Evolutionary conservation across 306 rosid species (phyloP), one percentile per base, ranked within the genome.

Genomic region (Prunus mume): DNA sequence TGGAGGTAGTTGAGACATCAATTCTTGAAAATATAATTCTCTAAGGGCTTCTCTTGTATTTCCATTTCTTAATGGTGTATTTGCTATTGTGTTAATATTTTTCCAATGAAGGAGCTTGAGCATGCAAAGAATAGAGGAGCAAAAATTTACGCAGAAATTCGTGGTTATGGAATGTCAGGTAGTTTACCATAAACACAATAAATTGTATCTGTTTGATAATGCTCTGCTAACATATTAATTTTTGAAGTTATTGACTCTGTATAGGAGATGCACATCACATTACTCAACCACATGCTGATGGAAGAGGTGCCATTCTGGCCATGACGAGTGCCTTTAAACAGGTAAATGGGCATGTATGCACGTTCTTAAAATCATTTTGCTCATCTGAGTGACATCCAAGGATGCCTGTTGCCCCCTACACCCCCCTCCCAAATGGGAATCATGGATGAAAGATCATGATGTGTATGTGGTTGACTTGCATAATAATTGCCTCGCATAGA

Each of bases 111-210:
- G 98, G 98, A 95, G 83, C 88, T 90, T 72, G 92, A 89, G 83
- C 98, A 95, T 82, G 98, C 98, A 45, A 84, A 79, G 82, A 86
- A 72, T 43, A 87, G 96, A 80, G 92, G 91, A 77, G 95, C 98
- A 84, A 95, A 93, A 81, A 77, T 90, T 63, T 95, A 95, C 82
- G 96, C 92, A 27, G 96, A 95, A 84, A 78, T 95, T 81, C 93
- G 96, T 74, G 98, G 97, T 77, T 95, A 89, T 83, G 98, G 98
- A 82, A 95, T 87, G 88, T 90, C 98, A 85, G 96, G 98, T 95
- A 80, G 49, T 72, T 79, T 64, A 17, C 57, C 63, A 28, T 50
- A 62, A 32, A 57, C 58, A 78, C 34, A 61, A 75, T 63, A 72
- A 75, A 72, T 52, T 34, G 13, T 79, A 55, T 56, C 46, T 69